Base-by-base conservation (phyloP, 129 eudicot species). In the Flaveria sonorensis region DNA sequence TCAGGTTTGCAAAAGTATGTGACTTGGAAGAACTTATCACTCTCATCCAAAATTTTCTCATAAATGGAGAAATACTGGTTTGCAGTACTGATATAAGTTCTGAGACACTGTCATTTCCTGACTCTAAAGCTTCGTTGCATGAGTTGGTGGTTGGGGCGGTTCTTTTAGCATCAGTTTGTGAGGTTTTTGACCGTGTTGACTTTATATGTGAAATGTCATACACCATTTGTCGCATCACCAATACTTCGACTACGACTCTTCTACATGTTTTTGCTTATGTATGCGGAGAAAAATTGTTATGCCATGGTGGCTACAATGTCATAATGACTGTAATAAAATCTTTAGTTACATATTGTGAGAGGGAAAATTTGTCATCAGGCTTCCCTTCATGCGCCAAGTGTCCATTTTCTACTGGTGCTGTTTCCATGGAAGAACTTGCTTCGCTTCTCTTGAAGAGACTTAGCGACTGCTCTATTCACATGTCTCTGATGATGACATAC, bases 251-350 rank as follows among this genome's bases (percentile, higher is more conserved):
- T 63, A 66, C 82, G 71, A 84, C 81, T 19, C 19, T 89, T 68
- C 89, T 94, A 70, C 98, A 94, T 83, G 86, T 81, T 47, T 89
- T 94, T 80, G 97, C 92, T 23, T 77, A 76, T 68, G 39, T 83
- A 68, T 87, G 93, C 75, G 97, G 93, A 67, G 76, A 85, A 26
- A 85, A 89, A 47, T 86, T 86, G 66, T 55, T 89, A 48, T 15
- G 40, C 79, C 77, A 32, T 46, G 71, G 81, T 55, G 90, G 81
- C 23, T 73, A 82, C 81, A 69, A 82, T 60, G 9, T 89, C 16
- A 32, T 78, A 23, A 86, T 87, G 89, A 70, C 82, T 65, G 87
- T 89, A 5, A 40, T 91, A 20, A 94, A 86, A 76, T 91, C 97
- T 23, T 46, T 94, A 70, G 89, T 94, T 46, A 78, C 74, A 55